Evolutionary conservation across 75 land plant species (phyloP).

Genomic region (Pseudotsuga menziesii): DNA sequence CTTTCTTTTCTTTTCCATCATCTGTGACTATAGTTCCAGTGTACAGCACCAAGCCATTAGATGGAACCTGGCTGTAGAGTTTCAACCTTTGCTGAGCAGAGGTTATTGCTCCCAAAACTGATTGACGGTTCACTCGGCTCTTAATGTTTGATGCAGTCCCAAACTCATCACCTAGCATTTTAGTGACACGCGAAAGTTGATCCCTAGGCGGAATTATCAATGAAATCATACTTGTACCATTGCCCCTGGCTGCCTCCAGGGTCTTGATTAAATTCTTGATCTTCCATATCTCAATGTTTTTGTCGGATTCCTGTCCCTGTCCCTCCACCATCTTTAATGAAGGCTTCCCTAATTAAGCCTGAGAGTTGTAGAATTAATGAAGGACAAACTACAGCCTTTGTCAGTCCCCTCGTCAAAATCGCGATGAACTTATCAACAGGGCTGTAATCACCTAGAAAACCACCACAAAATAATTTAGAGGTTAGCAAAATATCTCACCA

Average conservation of each 20-base stretch:
- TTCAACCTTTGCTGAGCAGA: conserved; percentile 78
- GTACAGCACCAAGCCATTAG: conserved; percentile 67
- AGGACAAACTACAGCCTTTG: too few species aligned
- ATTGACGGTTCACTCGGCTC: conserved; percentile 71
- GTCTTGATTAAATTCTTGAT: conserved; percentile 71
- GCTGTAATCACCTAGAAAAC: too few species aligned
- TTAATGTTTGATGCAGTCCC: conserved; percentile 80
- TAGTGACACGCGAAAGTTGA: conserved; percentile 66
- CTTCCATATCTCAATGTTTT: conserved; percentile 57
- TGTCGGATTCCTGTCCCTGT: conserved; percentile 35
- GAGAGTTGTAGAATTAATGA: too few species aligned
- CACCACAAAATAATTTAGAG: too few species aligned
- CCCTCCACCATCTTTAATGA: conserved; percentile 26
- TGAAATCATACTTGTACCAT: conserved; percentile 89
- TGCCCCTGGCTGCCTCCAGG: conserved; percentile 71
- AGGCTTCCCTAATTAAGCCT: too few species aligned
- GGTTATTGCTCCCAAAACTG: conserved; percentile 80
- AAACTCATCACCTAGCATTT: conserved; percentile 78
- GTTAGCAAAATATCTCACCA: too few species aligned
- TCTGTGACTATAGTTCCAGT: conserved; percentile 82
- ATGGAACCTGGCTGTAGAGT: conserved; percentile 74
- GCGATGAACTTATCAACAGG: too few species aligned
- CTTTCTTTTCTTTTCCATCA: conserved; percentile 81
- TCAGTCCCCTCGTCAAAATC: too few species aligned
- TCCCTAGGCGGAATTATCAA: conserved; percentile 82